phyloP scores from a whole-genome alignment of 441 rosid species.

The Biscutella auriculata region DNA sequence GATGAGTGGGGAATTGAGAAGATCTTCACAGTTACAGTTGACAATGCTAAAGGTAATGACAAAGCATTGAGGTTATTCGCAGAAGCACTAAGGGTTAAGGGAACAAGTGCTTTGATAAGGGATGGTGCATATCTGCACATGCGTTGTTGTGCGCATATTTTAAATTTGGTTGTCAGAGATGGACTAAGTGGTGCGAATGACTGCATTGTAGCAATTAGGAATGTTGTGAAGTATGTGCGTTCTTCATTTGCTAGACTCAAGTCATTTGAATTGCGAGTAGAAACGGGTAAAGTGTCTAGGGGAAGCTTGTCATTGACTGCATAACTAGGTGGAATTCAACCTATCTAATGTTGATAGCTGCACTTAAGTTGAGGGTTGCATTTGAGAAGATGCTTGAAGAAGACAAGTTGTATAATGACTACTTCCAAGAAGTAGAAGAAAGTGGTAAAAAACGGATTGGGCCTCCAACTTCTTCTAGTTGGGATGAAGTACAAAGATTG shows the following conservation, averaged over 20 bases:
- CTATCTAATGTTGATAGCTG: no score
- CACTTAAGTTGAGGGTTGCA: no score
- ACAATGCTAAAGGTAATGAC: no score
- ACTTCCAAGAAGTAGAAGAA: no score
- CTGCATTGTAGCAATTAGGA: background rate
- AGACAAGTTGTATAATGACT: no score
- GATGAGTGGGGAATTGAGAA: background rate
- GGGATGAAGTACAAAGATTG: background rate
- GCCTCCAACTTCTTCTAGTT: background rate
- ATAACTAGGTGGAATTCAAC: background rate
- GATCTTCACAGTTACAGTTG: background rate
- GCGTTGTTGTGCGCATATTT: background rate
- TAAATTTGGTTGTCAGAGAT: background rate
- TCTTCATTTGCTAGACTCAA: background rate
- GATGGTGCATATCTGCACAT: background rate
- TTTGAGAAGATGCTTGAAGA: no score
- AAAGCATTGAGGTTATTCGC: no score
- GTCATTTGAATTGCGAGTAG: background rate
- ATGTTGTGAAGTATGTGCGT: background rate
- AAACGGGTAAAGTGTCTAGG: background rate
- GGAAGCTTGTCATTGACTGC: background rate
- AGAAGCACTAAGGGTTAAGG: no score
- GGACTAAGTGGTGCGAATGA: background rate
- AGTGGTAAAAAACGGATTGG: background rate
- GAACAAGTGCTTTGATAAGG: background rate